Percentiles rank a stretch among this genome's conserved stretches.
Conservation (phyloP, 495 filamentous ascomycete species). For the Hyaloscypha bicolor region DNA sequence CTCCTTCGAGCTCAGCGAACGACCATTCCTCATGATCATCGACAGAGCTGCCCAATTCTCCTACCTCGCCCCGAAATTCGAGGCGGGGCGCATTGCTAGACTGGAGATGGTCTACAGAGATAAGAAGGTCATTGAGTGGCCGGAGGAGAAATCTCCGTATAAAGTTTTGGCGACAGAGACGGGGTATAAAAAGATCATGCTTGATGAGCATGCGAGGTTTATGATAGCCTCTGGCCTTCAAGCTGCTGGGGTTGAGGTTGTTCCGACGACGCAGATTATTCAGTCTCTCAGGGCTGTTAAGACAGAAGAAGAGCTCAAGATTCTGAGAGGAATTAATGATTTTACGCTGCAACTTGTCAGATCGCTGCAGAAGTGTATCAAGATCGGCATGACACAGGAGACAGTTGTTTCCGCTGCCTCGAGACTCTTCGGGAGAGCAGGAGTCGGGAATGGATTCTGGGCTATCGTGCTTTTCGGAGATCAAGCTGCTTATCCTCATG, state of each 20-base stretch:
- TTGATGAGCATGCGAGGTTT: constrained; percentile 35
- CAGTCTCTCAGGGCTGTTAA: constrained; percentile 32
- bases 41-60: constrained; percentile 28
- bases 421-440: constrained; percentile 31
- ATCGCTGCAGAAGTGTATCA: constrained; percentile 33
- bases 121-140: constrained; percentile 29
- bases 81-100: constrained; percentile 30
- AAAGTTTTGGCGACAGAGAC: constrained; percentile 27
- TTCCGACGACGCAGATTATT: constrained; percentile 29
- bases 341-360: constrained; percentile 33
- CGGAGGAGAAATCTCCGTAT: constrained; percentile 33
- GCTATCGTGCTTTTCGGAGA: constrained; percentile 35
- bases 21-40: constrained; percentile 34
- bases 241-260: constrained; percentile 27
- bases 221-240: constrained; percentile 35
- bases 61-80: constrained; percentile 35
- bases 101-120: constrained; percentile 33
- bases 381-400: constrained; percentile 33
- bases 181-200: constrained; percentile 31
- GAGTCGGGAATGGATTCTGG: constrained; percentile 33
- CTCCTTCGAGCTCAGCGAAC: constrained; percentile 32
- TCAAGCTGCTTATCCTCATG: constrained; percentile 34
- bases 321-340: constrained; percentile 31
- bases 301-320: constrained; percentile 31
- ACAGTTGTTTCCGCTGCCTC: constrained; percentile 22